phyloP scores from a whole-genome alignment of 83 land plant genomes.

The Picea engelmannii region DNA sequence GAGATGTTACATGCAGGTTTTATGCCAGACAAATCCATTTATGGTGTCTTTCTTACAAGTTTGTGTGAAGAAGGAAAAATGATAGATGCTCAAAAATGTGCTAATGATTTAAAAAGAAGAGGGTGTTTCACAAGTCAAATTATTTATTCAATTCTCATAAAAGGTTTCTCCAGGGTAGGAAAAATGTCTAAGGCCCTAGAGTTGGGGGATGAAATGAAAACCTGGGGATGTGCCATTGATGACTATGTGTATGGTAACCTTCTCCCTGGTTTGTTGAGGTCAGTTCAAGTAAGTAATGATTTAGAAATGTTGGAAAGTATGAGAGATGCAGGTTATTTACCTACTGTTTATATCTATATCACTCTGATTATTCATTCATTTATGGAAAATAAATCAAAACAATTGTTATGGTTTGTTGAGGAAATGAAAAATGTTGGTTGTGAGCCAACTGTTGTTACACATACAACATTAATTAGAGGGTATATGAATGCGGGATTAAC shows the following conservation, averaged over 20 bases:
- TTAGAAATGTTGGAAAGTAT: constrained; percentile 38
- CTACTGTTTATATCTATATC: constrained; percentile 50
- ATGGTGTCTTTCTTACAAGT: too few species aligned
- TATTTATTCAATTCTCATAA: too few species aligned
- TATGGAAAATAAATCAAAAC: constrained; percentile 31
- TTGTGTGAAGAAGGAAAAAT: too few species aligned
- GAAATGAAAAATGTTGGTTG: too few species aligned
- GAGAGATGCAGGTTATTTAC: constrained; percentile 30
- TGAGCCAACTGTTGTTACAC: too few species aligned
- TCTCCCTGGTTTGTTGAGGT: constrained; percentile 37
- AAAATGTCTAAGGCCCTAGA: constrained; percentile 44
- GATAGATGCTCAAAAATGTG: too few species aligned
- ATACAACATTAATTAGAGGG: too few species aligned
- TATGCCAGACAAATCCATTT: too few species aligned
- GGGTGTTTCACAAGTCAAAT: too few species aligned
- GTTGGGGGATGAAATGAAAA: constrained; percentile 28
- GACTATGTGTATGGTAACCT: constrained; percentile 46
- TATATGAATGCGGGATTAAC: too few species aligned
- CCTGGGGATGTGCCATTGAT: constrained; percentile 24
- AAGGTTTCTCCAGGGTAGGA: constrained; percentile 11
- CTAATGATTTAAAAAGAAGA: too few species aligned
- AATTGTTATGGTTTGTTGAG: constrained; percentile 25
- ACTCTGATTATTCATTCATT: constrained; percentile 38
- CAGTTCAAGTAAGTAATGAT: constrained; percentile 37
- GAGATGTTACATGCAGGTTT: too few species aligned